A percentile compares a stretch with the other conserved stretches of the same genome.
These are phyloP conservation scores for Nitzschia inconspicua DNA, from an alignment of 108 stramenopile species.

Conservation along the genomic window DNA sequence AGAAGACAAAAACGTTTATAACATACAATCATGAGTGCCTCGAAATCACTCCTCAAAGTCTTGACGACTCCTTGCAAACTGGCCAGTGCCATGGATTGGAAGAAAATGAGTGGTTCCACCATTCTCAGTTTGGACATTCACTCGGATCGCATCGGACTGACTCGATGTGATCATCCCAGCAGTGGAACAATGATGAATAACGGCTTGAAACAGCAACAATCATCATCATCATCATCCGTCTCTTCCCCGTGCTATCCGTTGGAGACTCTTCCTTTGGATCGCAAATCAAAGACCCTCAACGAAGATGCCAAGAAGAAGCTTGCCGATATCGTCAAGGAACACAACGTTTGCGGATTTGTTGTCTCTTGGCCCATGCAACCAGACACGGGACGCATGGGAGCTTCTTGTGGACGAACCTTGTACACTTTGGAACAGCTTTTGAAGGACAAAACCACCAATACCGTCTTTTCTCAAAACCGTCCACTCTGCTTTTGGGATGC, in stretches of 20 bases:
- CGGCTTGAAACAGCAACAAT: neutral
- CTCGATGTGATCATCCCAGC: constrained; percentile 27
- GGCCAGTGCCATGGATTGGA: constrained; percentile 38
- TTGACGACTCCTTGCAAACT: constrained; percentile 30
- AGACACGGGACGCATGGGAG: constrained; percentile 32
- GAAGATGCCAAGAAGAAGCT: constrained; percentile 1
- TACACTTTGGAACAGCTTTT: constrained; percentile 25
- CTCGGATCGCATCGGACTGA: constrained; percentile 27
- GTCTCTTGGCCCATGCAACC: constrained; percentile 35
- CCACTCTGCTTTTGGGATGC: constrained; percentile 38
- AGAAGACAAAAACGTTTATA: too few species aligned
- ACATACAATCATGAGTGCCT: too few species aligned
- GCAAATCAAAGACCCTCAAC: too few species aligned
- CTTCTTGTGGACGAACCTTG: constrained; percentile 33
- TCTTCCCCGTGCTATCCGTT: neutral
- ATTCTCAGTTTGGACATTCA: constrained; percentile 26
- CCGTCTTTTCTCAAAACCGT: neutral
- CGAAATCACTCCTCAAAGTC: constrained; percentile 13
- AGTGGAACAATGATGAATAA: neutral
- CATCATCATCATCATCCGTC: neutral
- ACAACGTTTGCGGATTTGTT: constrained; percentile 41
- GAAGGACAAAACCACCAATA: neutral
- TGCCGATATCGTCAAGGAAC: constrained; percentile 12
- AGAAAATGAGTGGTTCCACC: constrained; percentile 11
- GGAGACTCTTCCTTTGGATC: constrained; percentile 8